Conservation (phyloP, 345 rosid genomes). For the Conringia planisiliqua region DNA sequence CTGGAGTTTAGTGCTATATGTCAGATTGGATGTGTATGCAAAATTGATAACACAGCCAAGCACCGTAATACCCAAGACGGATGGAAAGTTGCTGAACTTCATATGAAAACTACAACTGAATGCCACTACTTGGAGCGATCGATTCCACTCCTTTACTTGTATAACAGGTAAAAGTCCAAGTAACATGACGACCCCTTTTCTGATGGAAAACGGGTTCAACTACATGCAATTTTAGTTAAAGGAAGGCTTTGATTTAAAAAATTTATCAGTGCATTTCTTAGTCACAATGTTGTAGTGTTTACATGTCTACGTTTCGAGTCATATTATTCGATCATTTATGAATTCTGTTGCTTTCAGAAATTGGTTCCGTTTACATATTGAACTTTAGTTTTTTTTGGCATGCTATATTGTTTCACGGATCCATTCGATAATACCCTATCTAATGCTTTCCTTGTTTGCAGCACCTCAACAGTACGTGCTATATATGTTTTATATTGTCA, state of each 20-base stretch:
- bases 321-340: not conserved
- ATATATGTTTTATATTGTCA: constrained; percentile 65
- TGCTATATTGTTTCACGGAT: not conserved
- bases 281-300: constrained; percentile 9
- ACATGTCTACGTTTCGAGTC: not conserved
- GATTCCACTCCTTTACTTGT: constrained; percentile 76
- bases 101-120: constrained; percentile 89
- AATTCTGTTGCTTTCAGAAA: not conserved
- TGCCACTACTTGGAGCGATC: constrained; percentile 78
- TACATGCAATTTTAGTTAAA: constrained; percentile 5
- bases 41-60: constrained; percentile 65
- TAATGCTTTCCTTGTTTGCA: constrained; percentile 35
- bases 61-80: constrained; percentile 68
- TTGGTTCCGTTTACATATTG: not conserved
- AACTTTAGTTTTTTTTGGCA: not conserved
- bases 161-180: constrained; percentile 60
- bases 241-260: not conserved
- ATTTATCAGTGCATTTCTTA: not conserved
- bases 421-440: not conserved
- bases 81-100: constrained; percentile 79
- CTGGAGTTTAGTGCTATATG: constrained; percentile 72
- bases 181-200: constrained; percentile 2
- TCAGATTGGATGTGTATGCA: constrained; percentile 93
- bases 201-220: not conserved
- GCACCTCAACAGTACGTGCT: constrained; percentile 75